Conservation (phyloP, 352 stramenopile species). For the Phytophthora brassicae region DNA sequence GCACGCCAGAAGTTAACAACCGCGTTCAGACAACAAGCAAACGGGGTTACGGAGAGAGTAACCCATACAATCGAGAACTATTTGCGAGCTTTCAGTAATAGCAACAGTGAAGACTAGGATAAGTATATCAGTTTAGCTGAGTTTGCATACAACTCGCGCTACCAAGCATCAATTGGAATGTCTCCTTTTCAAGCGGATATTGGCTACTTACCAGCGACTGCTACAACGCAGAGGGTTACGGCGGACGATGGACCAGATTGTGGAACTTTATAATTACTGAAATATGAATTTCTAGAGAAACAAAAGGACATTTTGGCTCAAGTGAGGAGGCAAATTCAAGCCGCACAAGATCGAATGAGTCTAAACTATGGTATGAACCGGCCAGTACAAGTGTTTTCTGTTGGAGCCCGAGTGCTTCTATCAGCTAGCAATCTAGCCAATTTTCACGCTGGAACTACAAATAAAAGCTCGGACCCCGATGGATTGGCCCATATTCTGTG, state of each 20-base stretch:
- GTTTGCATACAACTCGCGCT: not conserved
- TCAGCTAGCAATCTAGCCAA: not conserved
- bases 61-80: not conserved
- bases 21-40: conserved; percentile 3
- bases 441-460: not conserved
- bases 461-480: not conserved
- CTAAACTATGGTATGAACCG: not conserved
- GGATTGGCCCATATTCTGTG: conserved; percentile 1
- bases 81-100: not conserved
- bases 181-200: not conserved
- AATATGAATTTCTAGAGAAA: not conserved
- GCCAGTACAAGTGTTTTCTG: not conserved
- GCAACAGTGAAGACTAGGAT: not conserved
- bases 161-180: not conserved
- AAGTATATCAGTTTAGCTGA: not conserved
- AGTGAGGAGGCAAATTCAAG: not conserved
- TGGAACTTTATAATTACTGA: no score
- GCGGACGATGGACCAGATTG: not conserved
- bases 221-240: not conserved
- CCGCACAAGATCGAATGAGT: not conserved
- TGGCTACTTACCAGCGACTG: not conserved
- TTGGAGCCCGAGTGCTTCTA: not conserved
- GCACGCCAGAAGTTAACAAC: conserved; percentile 15
- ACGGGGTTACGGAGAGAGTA: not conserved
- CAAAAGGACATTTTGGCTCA: not conserved